These are phyloP conservation scores for Plasmodium malariae DNA, from an alignment of 169 alveolate genomes.

Conservation along the genomic window DNA sequence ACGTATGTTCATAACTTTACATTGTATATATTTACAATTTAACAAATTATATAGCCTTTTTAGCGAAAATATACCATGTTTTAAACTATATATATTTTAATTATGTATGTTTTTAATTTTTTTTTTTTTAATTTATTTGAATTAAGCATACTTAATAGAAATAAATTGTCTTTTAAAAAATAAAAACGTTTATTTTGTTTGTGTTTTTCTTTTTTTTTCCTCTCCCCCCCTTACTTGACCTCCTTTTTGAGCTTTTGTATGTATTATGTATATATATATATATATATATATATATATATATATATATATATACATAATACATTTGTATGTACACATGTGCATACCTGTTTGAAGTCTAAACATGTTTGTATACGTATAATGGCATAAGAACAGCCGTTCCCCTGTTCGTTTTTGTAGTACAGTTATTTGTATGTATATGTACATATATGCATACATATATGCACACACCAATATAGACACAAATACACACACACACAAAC, in stretches of 20 bases:
- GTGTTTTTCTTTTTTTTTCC: neutral
- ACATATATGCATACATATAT: neutral
- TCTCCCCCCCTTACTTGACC: too few relatives aligned
- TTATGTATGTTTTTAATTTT: slow-evolving; percentile 3
- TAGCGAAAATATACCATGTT: neutral
- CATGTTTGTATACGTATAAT: too few relatives aligned
- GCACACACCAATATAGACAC: neutral
- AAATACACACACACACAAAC: neutral
- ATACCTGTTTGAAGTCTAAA: too few relatives aligned
- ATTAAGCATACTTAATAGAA: neutral
- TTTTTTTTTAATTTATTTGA: neutral
- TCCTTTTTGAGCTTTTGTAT: too few relatives aligned
- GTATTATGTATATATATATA: neutral
- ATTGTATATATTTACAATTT: neutral
- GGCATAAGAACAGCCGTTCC: slow-evolving; percentile 3
- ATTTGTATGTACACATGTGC: neutral
- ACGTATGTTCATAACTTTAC: neutral
- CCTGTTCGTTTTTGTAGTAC: neutral
- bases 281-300: slow-evolving; percentile 3
- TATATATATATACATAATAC: neutral
- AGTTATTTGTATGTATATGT: neutral
- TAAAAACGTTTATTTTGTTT: slow-evolving; percentile 1
- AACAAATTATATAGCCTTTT: neutral
- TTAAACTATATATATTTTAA: neutral
- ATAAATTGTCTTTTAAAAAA: slow-evolving; percentile 24